Evolutionary conservation across 1,139 yeast species (phyloP), one percentile per base, ranked within the genome.

Genomic region (Lodderomyces jiufengensis): DNA sequence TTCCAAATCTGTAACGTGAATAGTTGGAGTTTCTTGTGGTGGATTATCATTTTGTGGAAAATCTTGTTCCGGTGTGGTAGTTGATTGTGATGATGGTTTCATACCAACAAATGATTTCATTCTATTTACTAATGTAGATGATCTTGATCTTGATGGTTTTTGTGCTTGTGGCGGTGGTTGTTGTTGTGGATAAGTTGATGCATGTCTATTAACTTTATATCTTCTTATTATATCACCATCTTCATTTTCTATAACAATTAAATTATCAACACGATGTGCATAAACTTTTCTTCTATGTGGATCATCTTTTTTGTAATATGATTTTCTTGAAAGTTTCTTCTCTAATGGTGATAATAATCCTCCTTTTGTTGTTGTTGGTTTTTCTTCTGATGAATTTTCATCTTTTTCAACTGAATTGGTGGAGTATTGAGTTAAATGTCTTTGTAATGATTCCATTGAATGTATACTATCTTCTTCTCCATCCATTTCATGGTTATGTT

Each of bases 181-280:
- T 11, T 8, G 18, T 10, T 24, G 15, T 16, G 32, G 18, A n/a
- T 28, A 2, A 2, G 27, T 36, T 4, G 37, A 36, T 3, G 45
- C 37, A 44, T 78, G 85, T 12, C 75, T 71, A 48, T 81, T 84
- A 37, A 87, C 80, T 48, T 67, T 76, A 60, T 88, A 92, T 40
- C 95, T 72, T 51, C 95, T 77, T 31, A 92, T 68, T 40, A 92
- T 78, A 49, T 92, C 97, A 46, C 98, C 98, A 25, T 88, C 95
- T 32, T 77, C 87, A 52, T 88, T 85, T 57, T 92, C 98, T 44
- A 92, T 82, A 42, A 88, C 72, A 39, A 92, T 76, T 44, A 80
- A 70, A 52, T 87, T 78, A 52, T 82, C 95, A 33, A 69, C 54
- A 53, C 67, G 73, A 50, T 69, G 72, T 6, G 74, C 75, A 51